phyloP scores from a whole-genome alignment of 179 eudicot genomes.

The Silene noctiflora region DNA sequence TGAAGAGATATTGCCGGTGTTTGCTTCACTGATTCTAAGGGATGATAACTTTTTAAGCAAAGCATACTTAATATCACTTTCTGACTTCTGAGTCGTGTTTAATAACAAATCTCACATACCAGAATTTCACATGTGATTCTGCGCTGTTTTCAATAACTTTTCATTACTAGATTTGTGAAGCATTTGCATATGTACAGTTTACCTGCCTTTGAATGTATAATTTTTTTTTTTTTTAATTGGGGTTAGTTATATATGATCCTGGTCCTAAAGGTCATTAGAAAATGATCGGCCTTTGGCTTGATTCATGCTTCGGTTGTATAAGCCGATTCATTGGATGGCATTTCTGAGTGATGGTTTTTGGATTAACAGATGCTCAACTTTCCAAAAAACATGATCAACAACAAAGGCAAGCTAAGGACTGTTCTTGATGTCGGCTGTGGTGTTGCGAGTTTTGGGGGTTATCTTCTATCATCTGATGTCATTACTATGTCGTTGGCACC shows the following conservation, averaged over 20 bases:
- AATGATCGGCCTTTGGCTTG: background rate
- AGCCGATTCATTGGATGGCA: background rate
- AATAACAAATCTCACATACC: background rate
- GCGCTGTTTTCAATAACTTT: too few relatives aligned
- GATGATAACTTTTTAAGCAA: background rate
- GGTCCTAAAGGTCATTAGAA: background rate
- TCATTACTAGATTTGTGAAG: background rate
- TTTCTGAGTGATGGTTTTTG: conserved; percentile 14
- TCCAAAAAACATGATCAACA: conserved; percentile 59
- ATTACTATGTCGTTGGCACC: conserved; percentile 94
- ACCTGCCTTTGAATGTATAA: too few relatives aligned
- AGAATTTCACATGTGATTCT: background rate
- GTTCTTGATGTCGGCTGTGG: conserved; percentile 99
- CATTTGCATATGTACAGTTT: background rate
- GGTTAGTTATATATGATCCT: background rate
- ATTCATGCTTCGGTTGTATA: background rate
- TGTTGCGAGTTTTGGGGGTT: conserved; percentile 98
- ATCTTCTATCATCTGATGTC: conserved; percentile 82
- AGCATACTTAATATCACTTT: background rate
- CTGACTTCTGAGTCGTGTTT: too few relatives aligned
- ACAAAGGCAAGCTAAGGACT: conserved; percentile 74
- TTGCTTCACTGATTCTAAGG: conserved; percentile 1
- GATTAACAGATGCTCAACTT: conserved; percentile 87
- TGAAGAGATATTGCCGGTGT: background rate
- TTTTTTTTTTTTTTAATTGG: background rate